phyloP scores from a whole-genome alignment of 106 monocot species.

The Narthecium ossifragum region DNA sequence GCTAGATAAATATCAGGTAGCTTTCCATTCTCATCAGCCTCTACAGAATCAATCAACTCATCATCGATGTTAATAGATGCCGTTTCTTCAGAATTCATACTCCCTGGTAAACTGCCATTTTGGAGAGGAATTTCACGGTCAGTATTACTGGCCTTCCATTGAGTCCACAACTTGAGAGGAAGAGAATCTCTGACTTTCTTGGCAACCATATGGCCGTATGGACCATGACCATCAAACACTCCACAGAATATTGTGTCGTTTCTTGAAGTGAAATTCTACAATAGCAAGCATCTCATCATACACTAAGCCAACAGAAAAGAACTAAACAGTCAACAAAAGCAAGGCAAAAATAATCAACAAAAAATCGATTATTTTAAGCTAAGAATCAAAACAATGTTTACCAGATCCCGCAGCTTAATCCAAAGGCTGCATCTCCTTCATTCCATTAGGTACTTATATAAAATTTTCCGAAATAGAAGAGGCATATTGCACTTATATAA shows the following conservation, averaged over 20 bases:
- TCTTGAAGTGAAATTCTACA: constrained; percentile 54
- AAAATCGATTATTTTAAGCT: background rate
- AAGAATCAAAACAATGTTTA: background rate
- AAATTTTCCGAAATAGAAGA: background rate
- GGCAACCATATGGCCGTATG: constrained; percentile 82
- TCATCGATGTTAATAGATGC: constrained; percentile 40
- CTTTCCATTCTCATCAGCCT: constrained; percentile 45
- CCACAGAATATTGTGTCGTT: constrained; percentile 79
- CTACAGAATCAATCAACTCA: constrained; percentile 25
- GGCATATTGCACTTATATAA: no score
- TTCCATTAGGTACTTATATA: background rate
- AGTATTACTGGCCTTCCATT: constrained; percentile 37
- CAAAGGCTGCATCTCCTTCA: background rate
- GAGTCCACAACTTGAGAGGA: constrained; percentile 59
- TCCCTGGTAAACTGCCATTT: constrained; percentile 24
- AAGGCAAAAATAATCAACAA: background rate
- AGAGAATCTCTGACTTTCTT: constrained; percentile 90
- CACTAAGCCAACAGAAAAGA: no score
- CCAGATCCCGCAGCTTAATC: background rate
- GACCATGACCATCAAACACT: constrained; percentile 97
- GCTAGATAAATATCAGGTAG: constrained; percentile 55
- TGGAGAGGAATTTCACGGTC: constrained; percentile 13
- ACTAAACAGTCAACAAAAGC: background rate
- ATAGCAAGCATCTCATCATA: constrained; percentile 1
- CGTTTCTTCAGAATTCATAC: constrained; percentile 53